Evolutionary conservation across 208 protist species (phyloP).

Genomic region (Leishmania turanica): DNA sequence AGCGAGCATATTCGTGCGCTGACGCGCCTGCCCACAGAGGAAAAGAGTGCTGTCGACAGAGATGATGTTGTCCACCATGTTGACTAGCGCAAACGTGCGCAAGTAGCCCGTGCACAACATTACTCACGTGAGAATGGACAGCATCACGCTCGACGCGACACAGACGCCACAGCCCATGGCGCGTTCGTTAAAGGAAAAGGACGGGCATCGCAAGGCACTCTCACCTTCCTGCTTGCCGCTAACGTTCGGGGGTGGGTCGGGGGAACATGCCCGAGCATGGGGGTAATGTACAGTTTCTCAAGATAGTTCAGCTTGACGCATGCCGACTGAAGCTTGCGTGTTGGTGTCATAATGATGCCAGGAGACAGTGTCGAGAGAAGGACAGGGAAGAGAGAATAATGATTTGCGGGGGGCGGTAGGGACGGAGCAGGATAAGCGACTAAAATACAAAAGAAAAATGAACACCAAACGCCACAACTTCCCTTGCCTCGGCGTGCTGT

Average conservation of each 20-base stretch:
- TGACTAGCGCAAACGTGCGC: slow-evolving; percentile 62
- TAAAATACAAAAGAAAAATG: too few relatives aligned
- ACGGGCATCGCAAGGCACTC: slow-evolving; percentile 38
- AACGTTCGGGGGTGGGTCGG: background rate
- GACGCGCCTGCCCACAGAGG: slow-evolving; percentile 60
- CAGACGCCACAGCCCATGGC: slow-evolving; percentile 58
- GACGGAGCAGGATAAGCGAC: too few relatives aligned
- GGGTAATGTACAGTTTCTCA: slow-evolving; percentile 25
- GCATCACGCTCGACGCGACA: slow-evolving; percentile 42
- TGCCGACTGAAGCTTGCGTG: slow-evolving; percentile 13
- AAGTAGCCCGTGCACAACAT: slow-evolving; percentile 51
- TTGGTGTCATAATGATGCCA: background rate
- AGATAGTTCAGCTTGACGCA: slow-evolving; percentile 33
- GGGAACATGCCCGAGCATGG: slow-evolving; percentile 14
- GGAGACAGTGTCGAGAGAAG: background rate
- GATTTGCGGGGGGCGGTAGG: background rate
- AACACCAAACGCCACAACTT: background rate
- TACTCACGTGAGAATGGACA: slow-evolving; percentile 66
- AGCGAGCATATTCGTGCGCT: slow-evolving; percentile 74
- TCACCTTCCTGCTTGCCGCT: slow-evolving; percentile 18
- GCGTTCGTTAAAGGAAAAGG: slow-evolving; percentile 58
- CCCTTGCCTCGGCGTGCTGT: background rate
- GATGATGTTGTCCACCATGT: slow-evolving; percentile 62
- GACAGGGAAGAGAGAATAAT: background rate
- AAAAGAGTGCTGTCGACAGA: slow-evolving; percentile 65